Percentiles rank a stretch among this genome's conserved stretches.
Conservation (phyloP, 208 protist species). For the Leishmania tarentolae region DNA sequence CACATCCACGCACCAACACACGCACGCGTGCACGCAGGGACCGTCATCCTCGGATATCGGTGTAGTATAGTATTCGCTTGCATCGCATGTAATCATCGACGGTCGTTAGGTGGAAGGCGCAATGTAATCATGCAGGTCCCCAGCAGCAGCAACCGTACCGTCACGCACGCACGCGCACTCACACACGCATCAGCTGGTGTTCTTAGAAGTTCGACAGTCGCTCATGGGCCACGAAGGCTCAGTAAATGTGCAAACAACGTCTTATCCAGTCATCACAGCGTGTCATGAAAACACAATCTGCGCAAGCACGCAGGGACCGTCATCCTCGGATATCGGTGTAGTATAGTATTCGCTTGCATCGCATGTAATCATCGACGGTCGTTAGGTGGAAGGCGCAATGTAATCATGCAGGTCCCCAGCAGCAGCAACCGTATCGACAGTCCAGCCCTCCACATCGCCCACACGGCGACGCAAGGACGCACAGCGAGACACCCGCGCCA, state of each 20-base stretch:
- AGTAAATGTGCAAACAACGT: background rate
- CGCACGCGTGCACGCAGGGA: conserved; percentile 9
- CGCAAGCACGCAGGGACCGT: background rate
- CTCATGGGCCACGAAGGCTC: background rate
- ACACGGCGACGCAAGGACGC: too few relatives aligned
- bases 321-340: too few relatives aligned
- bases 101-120: conserved; percentile 27
- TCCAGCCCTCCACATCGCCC: too few relatives aligned
- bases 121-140: conserved; percentile 23
- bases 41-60: conserved; percentile 26
- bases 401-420: too few relatives aligned
- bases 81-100: conserved; percentile 29
- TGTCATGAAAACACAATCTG: background rate
- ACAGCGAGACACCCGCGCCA: too few relatives aligned
- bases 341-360: too few relatives aligned
- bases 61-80: conserved; percentile 34
- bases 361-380: too few relatives aligned
- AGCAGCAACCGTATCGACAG: too few relatives aligned
- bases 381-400: too few relatives aligned
- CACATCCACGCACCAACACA: too few relatives aligned
- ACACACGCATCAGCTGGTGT: too few relatives aligned
- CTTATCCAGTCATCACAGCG: background rate
- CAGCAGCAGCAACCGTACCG: background rate
- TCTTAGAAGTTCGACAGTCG: too few relatives aligned
- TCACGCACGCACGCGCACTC: background rate